Conservation (phyloP, 352 stramenopile species). For the Phytophthora rubi region DNA sequence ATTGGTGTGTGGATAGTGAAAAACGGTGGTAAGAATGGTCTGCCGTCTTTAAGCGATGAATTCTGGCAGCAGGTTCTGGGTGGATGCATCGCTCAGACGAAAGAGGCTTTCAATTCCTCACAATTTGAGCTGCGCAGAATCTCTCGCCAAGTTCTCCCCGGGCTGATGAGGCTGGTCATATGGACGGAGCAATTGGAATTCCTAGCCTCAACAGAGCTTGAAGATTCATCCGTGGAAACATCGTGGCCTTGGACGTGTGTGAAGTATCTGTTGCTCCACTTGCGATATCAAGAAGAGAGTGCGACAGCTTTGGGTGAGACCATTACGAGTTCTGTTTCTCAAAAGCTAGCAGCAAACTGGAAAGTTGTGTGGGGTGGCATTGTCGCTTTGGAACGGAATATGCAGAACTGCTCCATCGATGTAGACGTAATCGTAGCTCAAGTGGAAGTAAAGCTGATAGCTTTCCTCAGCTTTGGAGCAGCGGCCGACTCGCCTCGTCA, state of each 20-base stretch:
- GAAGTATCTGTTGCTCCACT: conserved; percentile 54
- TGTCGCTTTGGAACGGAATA: conserved; percentile 1
- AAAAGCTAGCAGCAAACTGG: conserved; percentile 9
- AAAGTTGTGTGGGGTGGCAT: conserved; percentile 23
- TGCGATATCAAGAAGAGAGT: conserved; percentile 47
- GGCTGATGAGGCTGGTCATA: conserved; percentile 55
- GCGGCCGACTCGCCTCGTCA: background rate
- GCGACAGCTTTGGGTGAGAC: background rate
- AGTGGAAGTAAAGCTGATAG: conserved; percentile 40
- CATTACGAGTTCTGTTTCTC: background rate
- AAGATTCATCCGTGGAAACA: background rate
- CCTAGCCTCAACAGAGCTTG: conserved; percentile 12
- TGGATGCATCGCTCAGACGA: conserved; percentile 52
- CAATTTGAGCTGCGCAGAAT: conserved; percentile 80
- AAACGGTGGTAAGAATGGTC: conserved; percentile 10
- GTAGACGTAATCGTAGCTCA: conserved; percentile 26
- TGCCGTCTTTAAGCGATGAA: conserved; percentile 3
- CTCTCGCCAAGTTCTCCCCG: conserved; percentile 59
- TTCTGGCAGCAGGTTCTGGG: conserved; percentile 46
- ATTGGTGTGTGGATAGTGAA: conserved; percentile 28
- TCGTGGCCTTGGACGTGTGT: conserved; percentile 42
- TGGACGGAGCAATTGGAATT: conserved; percentile 54
- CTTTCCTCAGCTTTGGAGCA: conserved; percentile 30
- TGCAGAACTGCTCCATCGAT: background rate
- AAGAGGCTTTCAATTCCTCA: conserved; percentile 48